phyloP scores from a whole-genome alignment of 345 rosid genomes.

The Acer yangbiense region DNA sequence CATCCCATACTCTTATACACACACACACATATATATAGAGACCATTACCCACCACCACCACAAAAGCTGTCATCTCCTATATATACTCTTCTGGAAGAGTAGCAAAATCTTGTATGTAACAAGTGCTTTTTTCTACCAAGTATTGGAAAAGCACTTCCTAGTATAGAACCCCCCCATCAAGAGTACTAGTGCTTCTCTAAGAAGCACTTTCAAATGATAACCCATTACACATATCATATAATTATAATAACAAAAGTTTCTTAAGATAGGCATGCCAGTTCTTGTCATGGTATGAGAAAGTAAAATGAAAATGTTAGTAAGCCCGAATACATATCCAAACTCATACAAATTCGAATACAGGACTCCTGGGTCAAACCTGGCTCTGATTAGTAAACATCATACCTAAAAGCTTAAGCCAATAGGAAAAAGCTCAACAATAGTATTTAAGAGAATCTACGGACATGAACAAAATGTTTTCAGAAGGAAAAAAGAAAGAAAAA shows the following conservation, averaged over 20 bases:
- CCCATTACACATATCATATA: too few species aligned
- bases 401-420: too few species aligned
- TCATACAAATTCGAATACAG: too few species aligned
- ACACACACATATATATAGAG: not conserved
- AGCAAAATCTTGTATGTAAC: not conserved
- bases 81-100: conserved; percentile 44
- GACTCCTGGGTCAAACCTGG: too few species aligned
- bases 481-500: not conserved
- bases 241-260: not conserved
- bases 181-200: too few species aligned
- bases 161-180: too few species aligned
- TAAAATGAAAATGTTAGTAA: not conserved
- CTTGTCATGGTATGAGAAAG: not conserved
- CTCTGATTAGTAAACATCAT: too few species aligned
- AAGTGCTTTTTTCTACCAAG: not conserved
- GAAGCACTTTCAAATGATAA: not conserved
- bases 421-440: too few species aligned
- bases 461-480: not conserved
- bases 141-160: not conserved
- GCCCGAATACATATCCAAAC: too few species aligned
- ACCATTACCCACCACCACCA: conserved; percentile 45
- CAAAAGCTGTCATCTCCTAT: conserved; percentile 4
- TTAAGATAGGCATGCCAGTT: not conserved
- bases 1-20: not conserved
- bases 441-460: not conserved